Conservation (phyloP, 805 yeast species). For the Teunomyces atbi region DNA sequence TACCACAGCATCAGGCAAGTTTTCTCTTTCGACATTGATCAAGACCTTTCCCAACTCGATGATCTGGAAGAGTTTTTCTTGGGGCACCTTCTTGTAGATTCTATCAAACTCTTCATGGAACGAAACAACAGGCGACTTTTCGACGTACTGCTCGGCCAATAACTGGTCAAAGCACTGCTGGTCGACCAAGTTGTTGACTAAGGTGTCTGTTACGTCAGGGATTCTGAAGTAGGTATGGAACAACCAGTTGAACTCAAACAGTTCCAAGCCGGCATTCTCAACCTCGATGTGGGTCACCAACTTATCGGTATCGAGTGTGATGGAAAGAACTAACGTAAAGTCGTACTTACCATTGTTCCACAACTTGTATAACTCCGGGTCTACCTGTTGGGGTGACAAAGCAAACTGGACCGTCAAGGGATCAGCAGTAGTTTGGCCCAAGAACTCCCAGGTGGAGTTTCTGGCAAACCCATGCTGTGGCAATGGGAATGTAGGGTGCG, state of each 20-base stretch:
- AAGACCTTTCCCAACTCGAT: slow-evolving; percentile 68
- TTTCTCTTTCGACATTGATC: slow-evolving; percentile 63
- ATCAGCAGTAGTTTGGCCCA: slow-evolving; percentile 72
- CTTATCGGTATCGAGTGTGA: slow-evolving; percentile 48
- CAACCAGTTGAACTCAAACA: slow-evolving; percentile 87
- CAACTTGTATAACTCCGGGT: slow-evolving; percentile 52
- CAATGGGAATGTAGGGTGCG: slow-evolving; percentile 57
- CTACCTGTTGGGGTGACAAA: slow-evolving; percentile 79
- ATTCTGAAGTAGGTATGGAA: slow-evolving; percentile 87
- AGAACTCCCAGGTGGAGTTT: slow-evolving; percentile 86
- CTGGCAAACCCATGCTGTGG: slow-evolving; percentile 99
- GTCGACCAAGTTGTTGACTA: slow-evolving; percentile 77
- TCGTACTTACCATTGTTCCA: slow-evolving; percentile 60
- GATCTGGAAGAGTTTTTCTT: slow-evolving; percentile 59
- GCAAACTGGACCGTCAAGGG: slow-evolving; percentile 84
- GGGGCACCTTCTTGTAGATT: slow-evolving; percentile 65
- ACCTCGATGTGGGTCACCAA: slow-evolving; percentile 74
- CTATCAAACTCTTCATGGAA: slow-evolving; percentile 82
- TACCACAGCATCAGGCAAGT: slow-evolving; percentile 73
- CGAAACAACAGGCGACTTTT: slow-evolving; percentile 71
- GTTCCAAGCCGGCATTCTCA: slow-evolving; percentile 59
- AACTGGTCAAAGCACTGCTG: slow-evolving; percentile 75
- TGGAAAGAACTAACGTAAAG: slow-evolving; percentile 48
- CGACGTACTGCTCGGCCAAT: slow-evolving; percentile 56
- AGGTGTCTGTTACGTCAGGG: slow-evolving; percentile 72